Evolutionary conservation across 306 rosid genomes (phyloP), one percentile per base, ranked within the genome.

Genomic region (Pachyrhizus erosus): DNA sequence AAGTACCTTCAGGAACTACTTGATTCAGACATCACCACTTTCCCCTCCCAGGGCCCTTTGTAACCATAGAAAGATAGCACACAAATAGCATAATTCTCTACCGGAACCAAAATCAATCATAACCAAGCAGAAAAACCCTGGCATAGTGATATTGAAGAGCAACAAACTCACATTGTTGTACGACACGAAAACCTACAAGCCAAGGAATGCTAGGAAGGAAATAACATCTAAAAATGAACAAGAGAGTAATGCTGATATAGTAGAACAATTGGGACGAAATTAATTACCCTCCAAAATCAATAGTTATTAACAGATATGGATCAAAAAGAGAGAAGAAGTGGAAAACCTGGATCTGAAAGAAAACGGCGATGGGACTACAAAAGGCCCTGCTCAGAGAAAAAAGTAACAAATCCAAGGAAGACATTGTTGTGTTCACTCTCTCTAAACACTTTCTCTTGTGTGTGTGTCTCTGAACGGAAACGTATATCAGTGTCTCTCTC

Each of bases 311-410:
- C 15, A 43, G n/a, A 39, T 42, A 45, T 33, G 64, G 64, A 49
- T 68, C 23, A 24, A 24, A 84, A 6, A 6, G 46, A 6, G 33
- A 40, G 79, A 33, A 4, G 29, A 2, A 37, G 74, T 75, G 20
- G 21, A 31, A 64, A 85, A 95, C 99, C 99, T 93, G 99, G 89
- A 95, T 90, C 96, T 95, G 98, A 77, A 89, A 5, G 89, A 89
- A 91, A 49, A 93, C 87, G 8, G 93, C 94, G 42, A 88, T 13
- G n/a, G 98, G 96, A 58, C 77, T 82, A 55, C 88, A 90, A 13
- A 91, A 82, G 4, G 78, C 42, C 37, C 74, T 83, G 88, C 90
- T 83, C 68, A 93, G 96, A 73, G 89, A 88, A 85, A 93, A 87
- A 80, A 95, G 91, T 29, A 90, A 51, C 65, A 71, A 85, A 91